Evolutionary conservation across 2,329 filamentous ascomycete genomes (phyloP).

Genomic region (Calycina herbarum): DNA sequence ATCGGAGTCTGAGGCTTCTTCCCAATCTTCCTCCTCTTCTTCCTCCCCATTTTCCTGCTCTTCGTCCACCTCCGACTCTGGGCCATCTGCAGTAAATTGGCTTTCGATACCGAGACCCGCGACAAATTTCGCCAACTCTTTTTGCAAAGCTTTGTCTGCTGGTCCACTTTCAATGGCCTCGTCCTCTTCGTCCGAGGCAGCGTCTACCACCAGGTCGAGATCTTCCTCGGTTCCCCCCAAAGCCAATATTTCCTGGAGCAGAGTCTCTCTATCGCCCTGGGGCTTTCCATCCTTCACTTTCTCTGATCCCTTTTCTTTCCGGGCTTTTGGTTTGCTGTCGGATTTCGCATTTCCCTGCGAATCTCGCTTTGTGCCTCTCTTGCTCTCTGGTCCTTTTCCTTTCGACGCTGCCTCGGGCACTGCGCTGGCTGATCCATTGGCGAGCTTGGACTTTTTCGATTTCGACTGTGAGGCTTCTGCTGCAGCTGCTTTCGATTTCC

Average conservation of each 20-base stretch:
- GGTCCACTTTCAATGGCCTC: slow-evolving; percentile 25
- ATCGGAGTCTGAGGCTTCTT: slow-evolving; percentile 39
- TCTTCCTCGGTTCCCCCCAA: slow-evolving; percentile 67
- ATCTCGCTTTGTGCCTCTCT: slow-evolving; percentile 39
- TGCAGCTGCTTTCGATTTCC: slow-evolving; percentile 44
- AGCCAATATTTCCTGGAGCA: slow-evolving; percentile 64
- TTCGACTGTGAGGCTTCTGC: slow-evolving; percentile 37
- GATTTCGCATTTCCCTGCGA: slow-evolving; percentile 35
- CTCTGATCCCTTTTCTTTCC: slow-evolving; percentile 8
- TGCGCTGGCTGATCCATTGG: slow-evolving; percentile 17
- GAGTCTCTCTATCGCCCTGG: slow-evolving; percentile 37
- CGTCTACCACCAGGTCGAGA: slow-evolving; percentile 58
- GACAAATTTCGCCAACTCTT: slow-evolving; percentile 54
- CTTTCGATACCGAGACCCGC: slow-evolving; percentile 51
- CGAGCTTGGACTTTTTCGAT: slow-evolving; percentile 5
- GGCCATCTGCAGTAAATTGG: slow-evolving; percentile 30
- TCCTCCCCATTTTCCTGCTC: slow-evolving; percentile 40
- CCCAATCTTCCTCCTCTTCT: slow-evolving; percentile 38
- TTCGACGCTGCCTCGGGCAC: slow-evolving; percentile 26
- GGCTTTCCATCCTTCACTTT: slow-evolving; percentile 18
- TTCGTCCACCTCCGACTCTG: slow-evolving; percentile 35
- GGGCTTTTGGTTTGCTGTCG: slow-evolving; percentile 28
- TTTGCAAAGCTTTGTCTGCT: slow-evolving; percentile 48
- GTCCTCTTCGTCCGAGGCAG: slow-evolving; percentile 48
- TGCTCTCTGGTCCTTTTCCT: slow-evolving; percentile 15